Evolutionary conservation across 2,329 filamentous ascomycete species (phyloP).

Genomic region (Cordyceps pruinosa): DNA sequence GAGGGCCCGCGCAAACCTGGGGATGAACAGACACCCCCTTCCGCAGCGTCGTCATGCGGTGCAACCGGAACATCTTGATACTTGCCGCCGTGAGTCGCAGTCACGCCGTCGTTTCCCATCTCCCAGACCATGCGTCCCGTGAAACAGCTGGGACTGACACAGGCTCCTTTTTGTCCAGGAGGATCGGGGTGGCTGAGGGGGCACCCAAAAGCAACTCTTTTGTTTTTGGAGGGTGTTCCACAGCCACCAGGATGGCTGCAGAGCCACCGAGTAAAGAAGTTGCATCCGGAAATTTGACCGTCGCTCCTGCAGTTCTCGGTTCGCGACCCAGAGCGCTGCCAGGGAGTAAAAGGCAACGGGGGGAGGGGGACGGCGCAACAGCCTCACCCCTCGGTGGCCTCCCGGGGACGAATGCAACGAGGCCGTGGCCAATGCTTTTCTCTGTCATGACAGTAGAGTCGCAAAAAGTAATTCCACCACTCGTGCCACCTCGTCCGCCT

Average conservation of each 20-base stretch:
- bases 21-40: neutral
- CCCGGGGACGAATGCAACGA: neutral
- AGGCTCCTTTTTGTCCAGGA: neutral
- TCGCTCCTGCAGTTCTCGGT: neutral
- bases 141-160: neutral
- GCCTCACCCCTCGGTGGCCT: constrained; percentile 1
- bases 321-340: neutral
- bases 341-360: neutral
- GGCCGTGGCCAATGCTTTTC: neutral
- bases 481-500: neutral
- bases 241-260: constrained; percentile 1
- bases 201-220: neutral
- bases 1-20: neutral
- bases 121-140: neutral
- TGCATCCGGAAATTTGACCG: neutral
- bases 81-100: neutral
- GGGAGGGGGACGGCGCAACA: neutral
- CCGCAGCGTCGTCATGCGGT: neutral
- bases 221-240: neutral
- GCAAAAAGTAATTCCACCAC: neutral
- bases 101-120: neutral
- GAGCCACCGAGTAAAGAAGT: neutral
- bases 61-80: neutral
- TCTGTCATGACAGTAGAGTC: neutral
- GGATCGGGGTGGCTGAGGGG: constrained; percentile 1